Base-by-base conservation (phyloP, 1,139 yeast species). In the Debaryomyces psychrophilus region DNA sequence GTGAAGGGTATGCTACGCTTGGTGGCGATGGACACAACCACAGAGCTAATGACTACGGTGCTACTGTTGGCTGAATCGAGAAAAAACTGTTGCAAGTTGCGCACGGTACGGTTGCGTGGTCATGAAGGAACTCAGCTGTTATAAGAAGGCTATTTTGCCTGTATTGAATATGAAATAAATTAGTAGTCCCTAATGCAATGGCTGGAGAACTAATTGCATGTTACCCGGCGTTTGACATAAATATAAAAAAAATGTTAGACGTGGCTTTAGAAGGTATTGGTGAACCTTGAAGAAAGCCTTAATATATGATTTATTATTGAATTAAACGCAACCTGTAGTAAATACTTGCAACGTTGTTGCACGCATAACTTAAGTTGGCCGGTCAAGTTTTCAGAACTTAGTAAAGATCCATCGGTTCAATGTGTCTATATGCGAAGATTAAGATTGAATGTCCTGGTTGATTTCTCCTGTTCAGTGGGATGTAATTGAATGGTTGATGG, bases 401-500 rank as follows among this genome's bases (percentile, higher is more conserved):
- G 51, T 36, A 39, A 38, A 53, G 69, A 64, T 49, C 69, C 72
- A 67, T 63, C 77, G 78, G 73, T 58, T 58, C 77, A 69, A 74
- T 74, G 80, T 75, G 80, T 75, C 80, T 65, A 67, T 74, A 67
- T 75, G 80, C 80, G 76, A 53, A 75, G 59, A 75, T 28, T 28
- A 54, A 60, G 15, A 7, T 17, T 25, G 26, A 11, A 42, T 44
- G 44, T 46, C 49, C 43, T 11, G 27, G 14, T 26, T 27, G 8
- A 22, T 31, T 29, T 45, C 44, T 20, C 27, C 28, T 18, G 27
- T 31, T 49, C 47, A 41, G 41, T 27, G 22, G 50, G 44, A 47
- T 44, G 18, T 49, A 43, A 46, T 49, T 35, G 15, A 27, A 37
- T 33, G 40, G 8, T 38, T 28, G 34, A 20, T 3, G 34, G 34